A percentile compares a stretch with the other conserved stretches of the same genome.
Evolutionary conservation across 176 grass and related monocot species (phyloP).

Genomic region (Raddia distichophylla): DNA sequence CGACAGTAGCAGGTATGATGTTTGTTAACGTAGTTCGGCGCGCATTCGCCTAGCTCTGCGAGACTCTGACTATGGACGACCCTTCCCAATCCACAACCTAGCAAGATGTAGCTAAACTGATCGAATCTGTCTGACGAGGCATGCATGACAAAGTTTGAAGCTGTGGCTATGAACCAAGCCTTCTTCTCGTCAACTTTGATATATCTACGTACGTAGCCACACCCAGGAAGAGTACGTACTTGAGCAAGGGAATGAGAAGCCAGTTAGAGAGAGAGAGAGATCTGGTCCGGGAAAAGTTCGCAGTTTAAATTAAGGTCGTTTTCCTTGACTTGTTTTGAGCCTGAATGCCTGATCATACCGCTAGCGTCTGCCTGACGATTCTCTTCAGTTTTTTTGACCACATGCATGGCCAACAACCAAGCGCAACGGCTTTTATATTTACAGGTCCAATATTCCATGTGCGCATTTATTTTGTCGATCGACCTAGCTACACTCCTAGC

Average conservation of each 20-base stretch:
- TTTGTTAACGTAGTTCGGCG: too few species aligned
- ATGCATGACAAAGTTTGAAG: too few species aligned
- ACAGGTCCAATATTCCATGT: neutral
- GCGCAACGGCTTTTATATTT: neutral
- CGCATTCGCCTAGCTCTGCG: too few species aligned
- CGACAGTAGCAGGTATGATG: too few species aligned
- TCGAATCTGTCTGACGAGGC: too few species aligned
- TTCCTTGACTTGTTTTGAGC: neutral
- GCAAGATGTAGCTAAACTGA: too few species aligned
- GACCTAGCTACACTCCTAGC: neutral
- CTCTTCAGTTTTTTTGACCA: constrained; percentile 16
- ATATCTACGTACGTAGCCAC: neutral
- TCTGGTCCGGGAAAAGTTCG: neutral
- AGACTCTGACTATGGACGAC: too few species aligned
- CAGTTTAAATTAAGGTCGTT: neutral
- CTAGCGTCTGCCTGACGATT: neutral
- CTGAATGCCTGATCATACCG: too few species aligned
- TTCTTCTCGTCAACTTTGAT: too few species aligned
- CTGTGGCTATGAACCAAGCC: too few species aligned
- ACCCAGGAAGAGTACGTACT: neutral
- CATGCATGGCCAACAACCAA: neutral
- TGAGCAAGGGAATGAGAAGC: neutral
- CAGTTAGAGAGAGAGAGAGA: neutral
- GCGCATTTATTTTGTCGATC: neutral
- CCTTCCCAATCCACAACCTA: too few species aligned